Base-by-base conservation (phyloP, 345 rosid genomes). In the Nasturtium officinale region DNA sequence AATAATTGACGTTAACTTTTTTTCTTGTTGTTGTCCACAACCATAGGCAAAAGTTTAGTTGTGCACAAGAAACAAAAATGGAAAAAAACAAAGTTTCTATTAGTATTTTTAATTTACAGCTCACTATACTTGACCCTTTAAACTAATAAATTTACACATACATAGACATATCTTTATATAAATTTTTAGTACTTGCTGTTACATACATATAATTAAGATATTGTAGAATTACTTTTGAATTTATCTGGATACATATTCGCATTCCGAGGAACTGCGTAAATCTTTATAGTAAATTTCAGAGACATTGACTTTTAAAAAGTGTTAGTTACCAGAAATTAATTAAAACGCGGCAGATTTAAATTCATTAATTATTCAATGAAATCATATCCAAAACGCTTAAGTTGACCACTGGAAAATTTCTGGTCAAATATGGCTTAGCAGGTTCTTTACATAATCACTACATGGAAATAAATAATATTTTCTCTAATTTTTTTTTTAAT, bases 381-480 rank as follows among this genome's bases (percentile, higher is more conserved):
- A 52, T 30, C 12, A 32, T 33, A 53, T 18, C 29, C 54, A 21
- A 35, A 70, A 70, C 67, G 76, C 51, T 48, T 48, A 55, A 40
- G 60, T 70, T 70, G 80, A 70, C 80, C 45, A 55, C 21, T 46
- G 6, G 18, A 21, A 18, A 2, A 1, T 33, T 45, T 69, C 13
- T 56, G 72, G 76, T 77, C 80, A 76, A 63, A 69, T 15, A 56
- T 77, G 80, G 76, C 70, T 35, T 62, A 62, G 54, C 9, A 7
- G 37, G 12, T 57, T 33, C 16, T 13, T 32, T 8, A 20, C 13
- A 40, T 17, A 69, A 1, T 57, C 20, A 69, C 32, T 50, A 13
- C 51, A 15, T n/a, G 38, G 15, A 13, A 61, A 51, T 12, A 16
- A 25, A 37, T 9, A 21, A 6, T 40, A 0, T 2, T 15, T 1